Conservation (phyloP, 805 yeast genomes). For the Metschnikowia drakensbergensis region DNA sequence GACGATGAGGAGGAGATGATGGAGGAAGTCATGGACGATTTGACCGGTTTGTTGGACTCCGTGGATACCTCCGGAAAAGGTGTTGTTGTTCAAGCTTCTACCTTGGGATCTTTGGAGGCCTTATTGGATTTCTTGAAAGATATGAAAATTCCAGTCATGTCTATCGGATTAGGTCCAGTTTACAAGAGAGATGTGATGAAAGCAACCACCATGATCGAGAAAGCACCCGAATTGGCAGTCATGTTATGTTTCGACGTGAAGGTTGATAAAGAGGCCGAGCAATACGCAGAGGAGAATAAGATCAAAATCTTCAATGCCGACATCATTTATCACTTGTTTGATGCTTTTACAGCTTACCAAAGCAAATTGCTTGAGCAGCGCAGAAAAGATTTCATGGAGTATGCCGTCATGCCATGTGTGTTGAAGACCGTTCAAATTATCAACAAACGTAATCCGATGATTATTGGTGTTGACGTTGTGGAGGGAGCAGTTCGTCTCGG, state of each 20-base stretch:
- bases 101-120: slow-evolving; percentile 97
- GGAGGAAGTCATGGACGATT: slow-evolving; percentile 99
- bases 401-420: slow-evolving; percentile 93
- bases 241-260: slow-evolving; percentile 98
- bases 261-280: slow-evolving; percentile 97
- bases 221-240: slow-evolving; percentile 92
- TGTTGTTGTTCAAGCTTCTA: slow-evolving; percentile 97
- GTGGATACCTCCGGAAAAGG: slow-evolving; percentile 95
- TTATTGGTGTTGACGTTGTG: slow-evolving; percentile 94
- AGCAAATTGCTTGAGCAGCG: slow-evolving; percentile 80
- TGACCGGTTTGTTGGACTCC: slow-evolving; percentile 89
- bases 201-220: slow-evolving; percentile 94
- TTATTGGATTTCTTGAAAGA: slow-evolving; percentile 93
- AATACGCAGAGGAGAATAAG: slow-evolving; percentile 91
- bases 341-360: slow-evolving; percentile 91
- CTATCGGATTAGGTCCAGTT: slow-evolving; percentile 97
- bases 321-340: slow-evolving; percentile 93
- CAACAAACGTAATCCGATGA: slow-evolving; percentile 98
- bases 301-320: slow-evolving; percentile 93
- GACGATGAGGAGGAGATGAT: slow-evolving; percentile 96
- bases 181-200: slow-evolving; percentile 97
- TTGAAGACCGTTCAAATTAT: slow-evolving; percentile 92
- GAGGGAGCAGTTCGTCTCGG: slow-evolving; percentile 90
- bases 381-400: slow-evolving; percentile 81
- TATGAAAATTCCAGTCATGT: slow-evolving; percentile 99